Conservation (phyloP, 805 yeast genomes). For the Pichia cephalocereana region DNA sequence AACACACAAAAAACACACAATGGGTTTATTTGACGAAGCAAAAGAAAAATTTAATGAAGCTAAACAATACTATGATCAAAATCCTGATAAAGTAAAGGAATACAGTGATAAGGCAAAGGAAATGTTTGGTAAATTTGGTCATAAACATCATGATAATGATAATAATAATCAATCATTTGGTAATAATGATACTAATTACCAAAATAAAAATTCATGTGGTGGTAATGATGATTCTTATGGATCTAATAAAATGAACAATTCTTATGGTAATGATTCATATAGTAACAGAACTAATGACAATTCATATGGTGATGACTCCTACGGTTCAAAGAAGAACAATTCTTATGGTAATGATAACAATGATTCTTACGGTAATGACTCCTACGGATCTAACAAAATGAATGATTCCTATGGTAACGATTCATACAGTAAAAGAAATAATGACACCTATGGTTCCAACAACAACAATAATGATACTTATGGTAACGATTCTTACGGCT, state of each 20-base stretch:
- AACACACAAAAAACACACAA: constrained; percentile 5
- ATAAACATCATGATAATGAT: constrained; percentile 14
- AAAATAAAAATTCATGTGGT: constrained; percentile 11
- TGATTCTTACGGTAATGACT: constrained; percentile 16
- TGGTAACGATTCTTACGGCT: background rate
- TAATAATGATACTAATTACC: constrained; percentile 20
- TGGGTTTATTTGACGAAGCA: constrained; percentile 10
- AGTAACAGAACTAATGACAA: constrained; percentile 19
- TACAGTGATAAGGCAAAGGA: constrained; percentile 5
- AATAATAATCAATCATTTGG: constrained; percentile 11
- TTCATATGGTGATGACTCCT: constrained; percentile 25
- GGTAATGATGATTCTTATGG: constrained; percentile 28
- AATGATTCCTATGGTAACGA: constrained; percentile 1
- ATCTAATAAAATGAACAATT: constrained; percentile 12
- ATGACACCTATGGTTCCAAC: constrained; percentile 10
- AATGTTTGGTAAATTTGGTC: constrained; percentile 15
- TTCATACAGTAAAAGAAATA: constrained; percentile 18
- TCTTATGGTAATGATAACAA: constrained; percentile 13
- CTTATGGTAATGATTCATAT: constrained; percentile 19
- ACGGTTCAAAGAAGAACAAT: constrained; percentile 8
- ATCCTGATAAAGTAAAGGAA: background rate
- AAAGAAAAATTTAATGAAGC: constrained; percentile 1
- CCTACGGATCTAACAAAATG: background rate
- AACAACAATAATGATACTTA: constrained; percentile 6
- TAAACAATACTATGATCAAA: background rate